These are phyloP conservation scores for Fusarium sarcochroum DNA, from an alignment of 2,329 filamentous ascomycete genomes.

Conservation along the genomic window DNA sequence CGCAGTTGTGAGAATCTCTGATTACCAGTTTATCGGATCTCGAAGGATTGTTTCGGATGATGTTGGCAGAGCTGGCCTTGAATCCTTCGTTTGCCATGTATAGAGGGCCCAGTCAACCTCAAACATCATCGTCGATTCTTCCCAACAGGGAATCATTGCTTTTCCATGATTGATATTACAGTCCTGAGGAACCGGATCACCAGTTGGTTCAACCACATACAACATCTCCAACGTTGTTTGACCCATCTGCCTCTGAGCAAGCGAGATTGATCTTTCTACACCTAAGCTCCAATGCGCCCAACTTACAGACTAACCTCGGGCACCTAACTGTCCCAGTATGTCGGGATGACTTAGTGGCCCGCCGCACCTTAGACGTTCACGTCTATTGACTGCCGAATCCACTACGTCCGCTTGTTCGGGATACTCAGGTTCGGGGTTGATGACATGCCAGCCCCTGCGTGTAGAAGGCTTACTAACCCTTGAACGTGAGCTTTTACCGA, in stretches of 20 bases:
- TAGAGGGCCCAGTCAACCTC: background rate
- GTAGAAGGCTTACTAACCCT: slow-evolving; percentile 6
- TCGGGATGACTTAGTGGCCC: slow-evolving; percentile 8
- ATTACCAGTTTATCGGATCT: background rate
- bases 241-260: background rate
- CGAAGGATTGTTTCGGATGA: background rate
- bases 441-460: slow-evolving; percentile 36
- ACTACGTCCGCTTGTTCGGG: slow-evolving; percentile 22
- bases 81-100: background rate
- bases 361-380: slow-evolving; percentile 12
- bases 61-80: background rate
- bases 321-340: slow-evolving; percentile 11
- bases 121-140: no score
- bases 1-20: background rate
- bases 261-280: background rate
- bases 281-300: background rate
- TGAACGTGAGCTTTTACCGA: background rate
- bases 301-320: background rate
- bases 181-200: no score
- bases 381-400: slow-evolving; percentile 33
- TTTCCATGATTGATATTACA: no score
- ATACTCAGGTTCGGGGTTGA: slow-evolving; percentile 21
- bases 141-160: no score
- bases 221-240: background rate
- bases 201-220: background rate